Conservation (phyloP, 1,139 yeast genomes). For the Meyerozyma elateridarum region DNA sequence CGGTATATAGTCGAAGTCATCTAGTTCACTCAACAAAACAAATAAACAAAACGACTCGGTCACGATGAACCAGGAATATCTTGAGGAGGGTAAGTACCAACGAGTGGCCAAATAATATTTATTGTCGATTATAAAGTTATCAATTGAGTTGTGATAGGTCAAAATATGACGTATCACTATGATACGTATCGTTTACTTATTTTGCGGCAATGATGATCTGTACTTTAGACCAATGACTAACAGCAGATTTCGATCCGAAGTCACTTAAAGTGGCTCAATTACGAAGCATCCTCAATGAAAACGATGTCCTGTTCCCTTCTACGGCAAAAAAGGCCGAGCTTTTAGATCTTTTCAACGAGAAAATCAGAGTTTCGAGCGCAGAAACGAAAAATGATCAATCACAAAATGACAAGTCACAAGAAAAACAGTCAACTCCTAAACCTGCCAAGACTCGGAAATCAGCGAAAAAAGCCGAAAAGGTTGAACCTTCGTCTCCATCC, state of each 20-base stretch:
- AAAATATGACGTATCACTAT: background rate
- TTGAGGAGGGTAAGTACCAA: conserved; percentile 3
- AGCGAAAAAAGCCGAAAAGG: background rate
- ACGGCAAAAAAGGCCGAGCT: conserved; percentile 61
- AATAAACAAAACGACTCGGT: background rate
- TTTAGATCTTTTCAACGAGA: conserved; percentile 45
- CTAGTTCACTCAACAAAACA: conserved; percentile 3
- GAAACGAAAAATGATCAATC: conserved; percentile 15
- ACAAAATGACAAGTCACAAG: background rate
- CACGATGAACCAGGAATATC: background rate
- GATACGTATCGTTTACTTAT: too few relatives aligned
- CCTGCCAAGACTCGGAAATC: background rate
- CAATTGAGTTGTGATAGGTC: background rate
- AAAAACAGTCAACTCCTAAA: background rate
- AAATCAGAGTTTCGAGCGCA: conserved; percentile 40
- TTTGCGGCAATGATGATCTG: background rate
- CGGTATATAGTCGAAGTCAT: too few relatives aligned
- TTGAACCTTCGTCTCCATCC: background rate
- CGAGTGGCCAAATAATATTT: too few relatives aligned
- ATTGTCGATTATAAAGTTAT: too few relatives aligned
- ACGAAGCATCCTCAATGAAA: conserved; percentile 54
- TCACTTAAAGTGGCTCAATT: conserved; percentile 59
- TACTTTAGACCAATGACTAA: background rate
- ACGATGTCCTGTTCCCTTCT: conserved; percentile 53
- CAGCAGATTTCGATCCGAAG: conserved; percentile 58